Evolutionary conservation across 805 yeast species (phyloP), one percentile per base, ranked within the genome.

Genomic region (Saturnispora hagleri): DNA sequence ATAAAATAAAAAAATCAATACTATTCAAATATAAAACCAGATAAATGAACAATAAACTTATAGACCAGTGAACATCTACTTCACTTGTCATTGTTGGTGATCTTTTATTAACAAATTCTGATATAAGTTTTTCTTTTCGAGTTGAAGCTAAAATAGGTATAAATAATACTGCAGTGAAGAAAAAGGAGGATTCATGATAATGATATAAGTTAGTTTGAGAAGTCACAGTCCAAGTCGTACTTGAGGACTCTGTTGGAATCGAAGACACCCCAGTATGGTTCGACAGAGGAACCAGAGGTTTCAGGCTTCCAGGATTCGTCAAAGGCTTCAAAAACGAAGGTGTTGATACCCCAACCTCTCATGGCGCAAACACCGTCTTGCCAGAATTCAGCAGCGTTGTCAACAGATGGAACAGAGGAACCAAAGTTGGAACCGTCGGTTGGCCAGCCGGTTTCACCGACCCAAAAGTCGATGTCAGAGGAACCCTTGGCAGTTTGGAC

Each of bases 371-470:
- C 74, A 58, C 88, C 95, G 62, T 88, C 81, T 69, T 83, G 79
- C 95, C 93, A 91, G 81, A 77, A 91, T 60, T 70, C 68, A 62
- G 76, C 73, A 54, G 98, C 98, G 63, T 89, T 89, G 40, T 65
- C 74, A 52, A 80, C 76, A 62, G 82, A 68, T 62, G 97, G 97
- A 28, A 69, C 66, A 49, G 97, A 73, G 58, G 63, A 53, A 65
- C 81, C 89, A 62, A 71, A 89, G 65, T 73, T 70, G 55, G 88
- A 80, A 69, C 97, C 97, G 5, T 76, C 81, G 34, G 96, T 79
- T 68, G 97, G 95, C 96, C 97, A 89, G 61, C 97, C 97, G 58
- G 97, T 89, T 76, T 90, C 97, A 70, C 97, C 97, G 63, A 89
- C 93, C 89, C 91, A 90, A 77, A 90, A 89, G 53, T 81, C 77